These are phyloP conservation scores for Globisporangium paddicum DNA, from an alignment of 352 stramenopile species.

Conservation along the genomic window DNA sequence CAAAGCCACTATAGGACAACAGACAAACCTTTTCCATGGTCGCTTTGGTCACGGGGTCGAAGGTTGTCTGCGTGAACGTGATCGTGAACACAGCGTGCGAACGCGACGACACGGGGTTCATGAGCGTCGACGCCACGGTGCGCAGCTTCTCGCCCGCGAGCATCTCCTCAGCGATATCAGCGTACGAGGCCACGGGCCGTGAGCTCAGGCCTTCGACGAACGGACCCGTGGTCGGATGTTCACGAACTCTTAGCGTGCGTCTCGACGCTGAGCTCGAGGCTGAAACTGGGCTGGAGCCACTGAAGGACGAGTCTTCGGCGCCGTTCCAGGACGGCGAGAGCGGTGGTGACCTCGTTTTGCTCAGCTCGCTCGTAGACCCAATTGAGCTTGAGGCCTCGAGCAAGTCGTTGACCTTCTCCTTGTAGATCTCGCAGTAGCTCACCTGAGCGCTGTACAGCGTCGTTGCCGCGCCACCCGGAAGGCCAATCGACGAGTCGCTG, in stretches of 20 bases:
- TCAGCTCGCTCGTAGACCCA: too few species aligned
- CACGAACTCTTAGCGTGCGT: constrained; percentile 60
- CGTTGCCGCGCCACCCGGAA: background rate
- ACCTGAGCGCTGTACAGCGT: constrained; percentile 56
- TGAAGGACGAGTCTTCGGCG: background rate
- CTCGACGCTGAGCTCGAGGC: background rate
- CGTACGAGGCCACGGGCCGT: constrained; percentile 67
- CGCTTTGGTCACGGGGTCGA: constrained; percentile 52
- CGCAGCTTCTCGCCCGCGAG: constrained; percentile 92
- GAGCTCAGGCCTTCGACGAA: constrained; percentile 81
- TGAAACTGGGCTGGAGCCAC: background rate
- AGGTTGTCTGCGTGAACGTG: constrained; percentile 80
- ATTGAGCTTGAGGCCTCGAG: constrained; percentile 27
- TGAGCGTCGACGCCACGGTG: constrained; percentile 93
- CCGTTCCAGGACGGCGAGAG: constrained; percentile 13
- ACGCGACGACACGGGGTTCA: constrained; percentile 95
- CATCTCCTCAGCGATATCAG: constrained; percentile 76
- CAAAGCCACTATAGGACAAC: background rate
- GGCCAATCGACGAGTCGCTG: background rate
- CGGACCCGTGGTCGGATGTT: constrained; percentile 77
- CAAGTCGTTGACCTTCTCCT: constrained; percentile 85
- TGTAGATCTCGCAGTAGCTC: constrained; percentile 88
- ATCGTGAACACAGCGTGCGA: constrained; percentile 98
- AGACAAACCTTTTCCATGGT: constrained; percentile 55
- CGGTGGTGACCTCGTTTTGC: constrained; percentile 26